Evolutionary conservation across 2,329 filamentous ascomycete genomes (phyloP).

Genomic region (Neodidymelliopsis sp.): DNA sequence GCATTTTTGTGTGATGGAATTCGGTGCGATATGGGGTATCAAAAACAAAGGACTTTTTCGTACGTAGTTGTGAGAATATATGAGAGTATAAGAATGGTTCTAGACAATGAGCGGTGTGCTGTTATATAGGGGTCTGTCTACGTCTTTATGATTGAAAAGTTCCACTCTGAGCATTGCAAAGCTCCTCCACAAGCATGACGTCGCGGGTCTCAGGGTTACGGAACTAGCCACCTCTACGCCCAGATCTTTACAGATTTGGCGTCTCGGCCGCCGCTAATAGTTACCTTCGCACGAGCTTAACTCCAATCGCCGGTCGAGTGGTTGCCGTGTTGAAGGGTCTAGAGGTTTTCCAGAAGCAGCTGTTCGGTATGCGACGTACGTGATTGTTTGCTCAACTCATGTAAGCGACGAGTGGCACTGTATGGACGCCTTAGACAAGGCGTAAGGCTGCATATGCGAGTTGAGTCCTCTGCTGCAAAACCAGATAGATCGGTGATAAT

Average conservation of each 20-base stretch:
- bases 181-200: conserved; percentile 26
- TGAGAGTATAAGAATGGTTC: background rate
- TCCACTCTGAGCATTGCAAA: conserved; percentile 12
- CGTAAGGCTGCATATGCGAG: conserved; percentile 4
- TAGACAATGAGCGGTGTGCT: background rate
- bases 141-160: conserved; percentile 19
- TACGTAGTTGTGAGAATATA: conserved; percentile 5
- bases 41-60: conserved; percentile 4
- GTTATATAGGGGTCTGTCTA: conserved; percentile 20
- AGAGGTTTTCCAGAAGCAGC: background rate
- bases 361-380: too few species aligned
- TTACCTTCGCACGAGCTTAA: conserved; percentile 8
- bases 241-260: conserved; percentile 19
- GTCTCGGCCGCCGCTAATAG: conserved; percentile 24
- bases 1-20: conserved; percentile 38
- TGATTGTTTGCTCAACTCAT: conserved; percentile 1
- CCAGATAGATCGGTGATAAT: conserved; percentile 9
- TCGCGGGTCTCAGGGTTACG: conserved; percentile 24
- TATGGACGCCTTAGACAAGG: background rate
- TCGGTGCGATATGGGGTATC: conserved; percentile 5
- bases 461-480: background rate
- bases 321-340: background rate
- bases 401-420: background rate
- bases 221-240: conserved; percentile 19
- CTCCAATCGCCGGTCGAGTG: conserved; percentile 2